Evolutionary conservation across 225 moss, liverwort and hornwort genomes (phyloP).

Genomic region (Polytrichum formosum): DNA sequence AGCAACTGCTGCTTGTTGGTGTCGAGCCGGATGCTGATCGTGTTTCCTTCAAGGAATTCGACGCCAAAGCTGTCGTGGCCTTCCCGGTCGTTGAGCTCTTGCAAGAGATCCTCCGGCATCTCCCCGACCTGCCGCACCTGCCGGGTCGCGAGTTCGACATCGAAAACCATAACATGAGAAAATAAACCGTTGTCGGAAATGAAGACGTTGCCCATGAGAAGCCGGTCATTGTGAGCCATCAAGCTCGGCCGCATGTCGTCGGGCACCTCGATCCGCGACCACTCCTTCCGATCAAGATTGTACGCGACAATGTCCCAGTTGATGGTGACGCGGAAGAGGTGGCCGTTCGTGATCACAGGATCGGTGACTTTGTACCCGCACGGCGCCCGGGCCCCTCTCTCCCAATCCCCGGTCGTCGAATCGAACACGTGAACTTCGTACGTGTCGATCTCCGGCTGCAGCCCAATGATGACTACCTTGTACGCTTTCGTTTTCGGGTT

Average conservation of each 20-base stretch:
- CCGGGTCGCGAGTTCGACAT: background rate
- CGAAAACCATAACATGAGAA: background rate
- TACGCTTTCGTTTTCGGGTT: conserved; percentile 1
- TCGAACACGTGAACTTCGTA: conserved; percentile 9
- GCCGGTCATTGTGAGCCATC: background rate
- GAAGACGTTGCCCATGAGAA: conserved; percentile 7
- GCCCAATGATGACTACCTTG: background rate
- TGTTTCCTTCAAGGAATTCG: conserved; percentile 7
- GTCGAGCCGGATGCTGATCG: conserved; percentile 1
- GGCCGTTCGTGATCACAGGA: background rate
- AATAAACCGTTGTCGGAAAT: conserved; percentile 5
- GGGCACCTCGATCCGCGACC: conserved; percentile 12
- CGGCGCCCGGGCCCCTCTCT: conserved; percentile 6
- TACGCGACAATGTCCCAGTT: conserved; percentile 9
- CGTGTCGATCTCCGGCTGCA: background rate
- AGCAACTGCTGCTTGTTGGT: conserved; percentile 3
- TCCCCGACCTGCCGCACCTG: background rate
- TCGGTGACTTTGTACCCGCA: conserved; percentile 8
- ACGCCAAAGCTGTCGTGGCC: conserved; percentile 7
- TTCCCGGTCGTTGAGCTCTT: background rate
- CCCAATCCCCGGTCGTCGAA: background rate
- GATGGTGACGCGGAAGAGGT: conserved; percentile 2
- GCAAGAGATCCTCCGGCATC: background rate
- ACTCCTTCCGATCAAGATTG: conserved; percentile 5
- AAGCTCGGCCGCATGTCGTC: conserved; percentile 10